phyloP scores from a whole-genome alignment of 129 eudicot species.

The Smallanthus sonchifolius region DNA sequence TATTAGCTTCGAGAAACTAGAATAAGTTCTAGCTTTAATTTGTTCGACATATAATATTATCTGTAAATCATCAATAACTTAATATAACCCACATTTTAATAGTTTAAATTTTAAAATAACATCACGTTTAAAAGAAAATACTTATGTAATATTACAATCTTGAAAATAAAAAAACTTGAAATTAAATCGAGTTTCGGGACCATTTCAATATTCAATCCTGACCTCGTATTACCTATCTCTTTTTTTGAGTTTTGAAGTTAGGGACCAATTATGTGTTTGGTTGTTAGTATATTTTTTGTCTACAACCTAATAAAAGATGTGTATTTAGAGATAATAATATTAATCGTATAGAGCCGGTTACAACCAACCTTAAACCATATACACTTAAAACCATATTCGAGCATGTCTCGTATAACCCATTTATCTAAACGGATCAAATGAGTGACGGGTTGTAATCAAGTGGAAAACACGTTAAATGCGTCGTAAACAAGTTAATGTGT shows the following conservation, averaged over 20 bases:
- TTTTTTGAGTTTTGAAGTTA: not conserved
- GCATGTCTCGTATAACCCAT: too few relatives aligned
- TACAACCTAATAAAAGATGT: not conserved
- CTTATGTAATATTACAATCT: not conserved
- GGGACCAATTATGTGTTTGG: not conserved
- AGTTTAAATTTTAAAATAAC: not conserved
- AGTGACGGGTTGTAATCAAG: not conserved
- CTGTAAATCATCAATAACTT: not conserved
- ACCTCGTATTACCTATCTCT: conserved; percentile 10
- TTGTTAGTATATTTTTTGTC: not conserved
- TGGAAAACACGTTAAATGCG: not conserved
- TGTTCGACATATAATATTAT: not conserved
- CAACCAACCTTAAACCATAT: too few relatives aligned
- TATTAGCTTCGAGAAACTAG: too few relatives aligned
- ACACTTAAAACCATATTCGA: too few relatives aligned
- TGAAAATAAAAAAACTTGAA: not conserved
- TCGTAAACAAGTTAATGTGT: not conserved
- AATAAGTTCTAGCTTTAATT: not conserved
- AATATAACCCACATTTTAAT: not conserved
- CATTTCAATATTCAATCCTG: not conserved
- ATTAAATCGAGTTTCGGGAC: not conserved
- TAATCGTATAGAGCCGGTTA: not conserved
- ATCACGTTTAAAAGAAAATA: not conserved
- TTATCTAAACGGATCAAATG: too few relatives aligned
- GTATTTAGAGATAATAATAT: not conserved